Evolutionary conservation across 805 yeast genomes (phyloP).

Genomic region (Starmerella floricola): DNA sequence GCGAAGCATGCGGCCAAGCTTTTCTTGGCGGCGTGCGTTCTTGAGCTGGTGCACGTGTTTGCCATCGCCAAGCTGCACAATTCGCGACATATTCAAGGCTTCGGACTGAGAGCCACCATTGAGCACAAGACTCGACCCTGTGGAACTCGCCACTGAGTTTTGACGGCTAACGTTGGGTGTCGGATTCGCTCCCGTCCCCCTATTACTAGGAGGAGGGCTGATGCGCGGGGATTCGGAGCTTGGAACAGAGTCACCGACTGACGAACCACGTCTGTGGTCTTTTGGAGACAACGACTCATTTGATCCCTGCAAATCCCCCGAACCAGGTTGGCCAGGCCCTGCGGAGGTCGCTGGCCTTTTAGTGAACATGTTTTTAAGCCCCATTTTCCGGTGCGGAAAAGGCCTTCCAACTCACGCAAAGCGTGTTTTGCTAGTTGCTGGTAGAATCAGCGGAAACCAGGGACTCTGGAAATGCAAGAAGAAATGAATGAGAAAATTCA

Average conservation of each 20-base stretch:
- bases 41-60: constrained; percentile 68
- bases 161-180: constrained; percentile 14
- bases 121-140: neutral
- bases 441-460: constrained; percentile 5
- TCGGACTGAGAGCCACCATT: neutral
- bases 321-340: neutral
- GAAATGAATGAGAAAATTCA: neutral
- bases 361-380: constrained; percentile 13
- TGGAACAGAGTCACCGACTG: too few relatives aligned
- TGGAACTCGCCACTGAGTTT: constrained; percentile 11
- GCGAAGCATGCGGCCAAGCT: constrained; percentile 52
- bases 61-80: constrained; percentile 38
- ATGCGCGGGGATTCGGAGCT: too few relatives aligned
- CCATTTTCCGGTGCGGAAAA: constrained; percentile 8
- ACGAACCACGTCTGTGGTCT: too few relatives aligned
- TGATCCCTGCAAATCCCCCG: neutral
- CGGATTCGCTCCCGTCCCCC: neutral
- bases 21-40: constrained; percentile 42
- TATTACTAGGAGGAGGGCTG: too few relatives aligned
- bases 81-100: constrained; percentile 15
- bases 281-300: too few relatives aligned
- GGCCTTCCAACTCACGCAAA: constrained; percentile 13
- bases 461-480: neutral
- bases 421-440: constrained; percentile 6
- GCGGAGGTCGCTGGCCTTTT: constrained; percentile 6